These are phyloP conservation scores for Pistacia vera DNA, from an alignment of 345 rosid species.

Conservation along the genomic window DNA sequence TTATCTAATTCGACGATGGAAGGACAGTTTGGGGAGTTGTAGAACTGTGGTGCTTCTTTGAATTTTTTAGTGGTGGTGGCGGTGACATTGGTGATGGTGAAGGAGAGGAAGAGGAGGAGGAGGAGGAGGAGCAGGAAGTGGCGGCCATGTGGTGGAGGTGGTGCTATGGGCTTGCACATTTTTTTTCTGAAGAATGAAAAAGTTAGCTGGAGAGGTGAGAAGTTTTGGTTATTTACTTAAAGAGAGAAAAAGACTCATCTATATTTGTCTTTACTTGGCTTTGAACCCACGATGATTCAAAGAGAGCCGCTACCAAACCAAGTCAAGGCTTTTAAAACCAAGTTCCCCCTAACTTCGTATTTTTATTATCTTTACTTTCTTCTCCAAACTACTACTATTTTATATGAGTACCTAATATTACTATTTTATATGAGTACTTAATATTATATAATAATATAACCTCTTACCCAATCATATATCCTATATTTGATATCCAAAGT, in stretches of 20 bases:
- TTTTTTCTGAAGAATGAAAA: slow-evolving; percentile 9
- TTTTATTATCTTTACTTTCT: background rate
- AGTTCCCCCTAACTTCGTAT: background rate
- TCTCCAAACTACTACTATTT: background rate
- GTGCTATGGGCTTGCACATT: slow-evolving; percentile 12
- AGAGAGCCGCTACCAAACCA: background rate
- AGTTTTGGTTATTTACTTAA: background rate
- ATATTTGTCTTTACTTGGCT: background rate
- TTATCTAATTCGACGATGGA: slow-evolving; percentile 18
- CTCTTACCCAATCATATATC: no score
- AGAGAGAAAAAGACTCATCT: background rate
- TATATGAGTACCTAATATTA: no score
- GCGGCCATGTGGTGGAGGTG: slow-evolving; percentile 10
- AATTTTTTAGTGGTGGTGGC: slow-evolving; percentile 37
- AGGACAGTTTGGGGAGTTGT: slow-evolving; percentile 70
- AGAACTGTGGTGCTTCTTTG: slow-evolving; percentile 89
- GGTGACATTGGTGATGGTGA: slow-evolving; percentile 16
- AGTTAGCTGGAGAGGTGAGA: background rate
- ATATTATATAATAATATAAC: no score
- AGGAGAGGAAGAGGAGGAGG: slow-evolving; percentile 9
- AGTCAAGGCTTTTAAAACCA: slow-evolving; percentile 6
- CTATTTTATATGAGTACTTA: no score
- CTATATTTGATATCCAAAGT: no score
- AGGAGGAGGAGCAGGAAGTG: slow-evolving; percentile 8
- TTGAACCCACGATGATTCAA: slow-evolving; percentile 17